Evolutionary conservation across 148 eudicot species (phyloP), one percentile per base, ranked within the genome.

Genomic region (Bassia scoparia): DNA sequence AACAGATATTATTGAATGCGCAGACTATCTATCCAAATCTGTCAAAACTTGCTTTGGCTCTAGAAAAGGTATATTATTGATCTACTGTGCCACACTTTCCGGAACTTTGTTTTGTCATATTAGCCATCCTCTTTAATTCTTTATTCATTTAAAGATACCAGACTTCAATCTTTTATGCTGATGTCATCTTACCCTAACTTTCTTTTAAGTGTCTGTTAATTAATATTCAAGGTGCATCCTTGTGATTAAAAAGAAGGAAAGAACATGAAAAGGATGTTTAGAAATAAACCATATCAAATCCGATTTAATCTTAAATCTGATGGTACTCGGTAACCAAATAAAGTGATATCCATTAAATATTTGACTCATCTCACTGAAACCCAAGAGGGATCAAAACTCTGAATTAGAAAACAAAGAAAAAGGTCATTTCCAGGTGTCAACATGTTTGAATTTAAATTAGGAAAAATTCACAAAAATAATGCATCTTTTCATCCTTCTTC

Each of bases 41-140:
- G 33, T 88, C 91, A 60, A 92, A 88, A 85, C 91, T 92, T 76
- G 89, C 89, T 58, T 81, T 90, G 76, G 98, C 98, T 52, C 79
- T 92, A 49, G 98, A 92, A 68, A 92, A 90, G 96, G 98, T 92
- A 83, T 61, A 66, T 44, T 56, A 48, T 41, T 30, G 18, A 8
- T 21, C 54, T 27, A 44, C 38, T 14, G 26, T 50, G 71, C 31
- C 7, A 12, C 69, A 15, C 52, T 49, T 27, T 59, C 20, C 33
- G 23, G 24, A 20, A 54, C 20, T 12, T 49, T 12, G 43, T 18
- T 33, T 33, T 17, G 16, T 33, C 66, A 61, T 61, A 11, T 15
- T 52, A 52, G 24, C 3, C 24, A 7, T 49, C 2, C 12, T 24
- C 14, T 10, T 2, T 24, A 26, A 24, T 56, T 24, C 14, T 10